A percentile compares a stretch with the other conserved stretches of the same genome.
Evolutionary conservation across 495 filamentous ascomycete genomes (phyloP).

Genomic region (Lophiostoma macrostomum): DNA sequence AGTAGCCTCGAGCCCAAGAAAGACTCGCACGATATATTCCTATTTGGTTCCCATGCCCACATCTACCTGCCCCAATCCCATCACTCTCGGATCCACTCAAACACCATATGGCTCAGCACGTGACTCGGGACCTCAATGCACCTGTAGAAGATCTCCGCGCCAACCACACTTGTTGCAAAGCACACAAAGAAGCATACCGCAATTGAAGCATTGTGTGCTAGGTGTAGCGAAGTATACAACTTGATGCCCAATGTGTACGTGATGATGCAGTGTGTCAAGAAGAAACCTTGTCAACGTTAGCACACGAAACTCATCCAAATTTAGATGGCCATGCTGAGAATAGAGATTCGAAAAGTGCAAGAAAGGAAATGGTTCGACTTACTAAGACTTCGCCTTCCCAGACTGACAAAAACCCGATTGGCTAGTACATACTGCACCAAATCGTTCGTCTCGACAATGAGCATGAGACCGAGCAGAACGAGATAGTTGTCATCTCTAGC

Average conservation of each 20-base stretch:
- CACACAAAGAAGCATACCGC: constrained; percentile 26
- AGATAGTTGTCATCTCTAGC: constrained; percentile 42
- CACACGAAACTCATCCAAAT: too few species aligned
- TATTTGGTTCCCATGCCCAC: too few species aligned
- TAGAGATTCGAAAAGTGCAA: too few species aligned
- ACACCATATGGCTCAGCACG: too few species aligned
- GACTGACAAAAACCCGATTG: constrained; percentile 25
- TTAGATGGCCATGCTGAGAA: too few species aligned
- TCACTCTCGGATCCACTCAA: too few species aligned
- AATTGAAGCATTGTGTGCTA: constrained; percentile 16
- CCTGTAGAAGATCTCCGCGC: constrained; percentile 34
- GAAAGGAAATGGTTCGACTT: constrained; percentile 14
- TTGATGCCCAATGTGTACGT: constrained; percentile 40
- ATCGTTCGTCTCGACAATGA: constrained; percentile 37
- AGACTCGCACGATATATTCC: too few species aligned
- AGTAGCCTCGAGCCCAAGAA: too few species aligned
- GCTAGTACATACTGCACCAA: constrained; percentile 35
- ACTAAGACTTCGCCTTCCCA: constrained; percentile 39
- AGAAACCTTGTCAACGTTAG: constrained; percentile 27
- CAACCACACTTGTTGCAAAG: constrained; percentile 13
- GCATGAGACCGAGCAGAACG: constrained; percentile 37
- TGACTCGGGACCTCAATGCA: constrained; percentile 28
- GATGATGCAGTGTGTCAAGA: constrained; percentile 36
- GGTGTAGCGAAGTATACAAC: constrained; percentile 28
- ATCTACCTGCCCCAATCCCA: too few species aligned